These are phyloP conservation scores for Podospora appendiculata DNA, from an alignment of 495 filamentous ascomycete genomes.

Conservation along the genomic window DNA sequence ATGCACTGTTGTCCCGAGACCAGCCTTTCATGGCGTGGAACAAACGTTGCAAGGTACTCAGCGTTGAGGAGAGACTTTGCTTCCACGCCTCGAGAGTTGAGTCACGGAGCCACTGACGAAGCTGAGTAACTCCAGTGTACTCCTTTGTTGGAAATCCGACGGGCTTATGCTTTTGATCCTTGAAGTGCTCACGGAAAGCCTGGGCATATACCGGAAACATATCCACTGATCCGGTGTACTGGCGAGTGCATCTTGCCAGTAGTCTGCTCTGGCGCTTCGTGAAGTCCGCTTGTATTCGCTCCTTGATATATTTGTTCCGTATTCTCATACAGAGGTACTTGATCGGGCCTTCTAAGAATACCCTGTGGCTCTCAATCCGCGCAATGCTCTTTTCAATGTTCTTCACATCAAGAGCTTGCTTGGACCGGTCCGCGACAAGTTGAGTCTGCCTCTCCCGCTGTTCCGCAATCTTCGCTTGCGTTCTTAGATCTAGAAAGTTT, in stretches of 20 bases:
- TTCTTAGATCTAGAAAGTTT: background rate
- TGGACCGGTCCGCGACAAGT: background rate
- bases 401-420: background rate
- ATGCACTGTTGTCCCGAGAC: slow-evolving; percentile 7
- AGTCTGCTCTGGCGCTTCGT: slow-evolving; percentile 1
- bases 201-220: slow-evolving; percentile 8
- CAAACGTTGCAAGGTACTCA: slow-evolving; percentile 6
- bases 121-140: slow-evolving; percentile 15
- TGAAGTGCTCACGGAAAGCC: slow-evolving; percentile 10
- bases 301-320: slow-evolving; percentile 3
- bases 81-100: slow-evolving; percentile 8
- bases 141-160: slow-evolving; percentile 11
- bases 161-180: background rate
- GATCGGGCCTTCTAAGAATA: background rate
- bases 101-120: slow-evolving; percentile 13
- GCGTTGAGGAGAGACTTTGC: slow-evolving; percentile 9
- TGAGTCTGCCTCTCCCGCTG: background rate
- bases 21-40: slow-evolving; percentile 9
- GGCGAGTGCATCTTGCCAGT: no score
- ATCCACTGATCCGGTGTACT: background rate
- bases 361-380: background rate
- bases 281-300: slow-evolving; percentile 3
- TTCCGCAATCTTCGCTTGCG: background rate
- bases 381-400: background rate
- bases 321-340: slow-evolving; percentile 4